Evolutionary conservation across 1,284 basidiomycete species (phyloP).

Genomic region (Schizophyllum amplum): DNA sequence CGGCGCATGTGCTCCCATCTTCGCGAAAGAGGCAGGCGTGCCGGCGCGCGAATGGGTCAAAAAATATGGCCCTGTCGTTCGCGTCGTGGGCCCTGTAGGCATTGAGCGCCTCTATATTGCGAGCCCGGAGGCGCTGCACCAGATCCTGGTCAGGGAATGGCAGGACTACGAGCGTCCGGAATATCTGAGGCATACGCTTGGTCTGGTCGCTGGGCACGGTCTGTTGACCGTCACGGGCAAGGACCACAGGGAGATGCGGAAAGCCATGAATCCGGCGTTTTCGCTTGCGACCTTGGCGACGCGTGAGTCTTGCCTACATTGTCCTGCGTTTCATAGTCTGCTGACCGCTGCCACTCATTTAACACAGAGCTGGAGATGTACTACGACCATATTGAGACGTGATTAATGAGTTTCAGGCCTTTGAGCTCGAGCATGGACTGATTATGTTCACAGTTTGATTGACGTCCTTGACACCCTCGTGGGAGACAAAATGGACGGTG

Average conservation of each 20-base stretch:
- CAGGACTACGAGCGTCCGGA: slow-evolving; percentile 37
- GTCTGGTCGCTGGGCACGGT: slow-evolving; percentile 35
- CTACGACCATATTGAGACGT: slow-evolving; percentile 37
- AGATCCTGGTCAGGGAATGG: slow-evolving; percentile 37
- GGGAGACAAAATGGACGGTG: slow-evolving; percentile 19
- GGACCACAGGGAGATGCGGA: slow-evolving; percentile 40
- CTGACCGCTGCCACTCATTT: background rate
- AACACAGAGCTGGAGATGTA: slow-evolving; percentile 39
- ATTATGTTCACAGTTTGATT: slow-evolving; percentile 24
- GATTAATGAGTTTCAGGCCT: slow-evolving; percentile 1
- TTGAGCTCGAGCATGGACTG: background rate
- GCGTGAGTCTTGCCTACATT: slow-evolving; percentile 26
- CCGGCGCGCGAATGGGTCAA: slow-evolving; percentile 39
- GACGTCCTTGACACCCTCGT: slow-evolving; percentile 27
- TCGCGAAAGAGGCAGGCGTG: slow-evolving; percentile 32
- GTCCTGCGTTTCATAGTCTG: background rate
- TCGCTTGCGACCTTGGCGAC: slow-evolving; percentile 35
- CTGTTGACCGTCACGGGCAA: slow-evolving; percentile 39
- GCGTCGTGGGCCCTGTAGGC: slow-evolving; percentile 36
- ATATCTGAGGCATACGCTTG: slow-evolving; percentile 33
- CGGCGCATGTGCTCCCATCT: slow-evolving; percentile 29
- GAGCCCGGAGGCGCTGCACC: slow-evolving; percentile 33
- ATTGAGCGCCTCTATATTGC: slow-evolving; percentile 37
- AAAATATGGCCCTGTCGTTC: slow-evolving; percentile 32
- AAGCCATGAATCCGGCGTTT: slow-evolving; percentile 42